These are phyloP conservation scores for Phytopythium vexans DNA, from an alignment of 352 stramenopile genomes.

Conservation along the genomic window DNA sequence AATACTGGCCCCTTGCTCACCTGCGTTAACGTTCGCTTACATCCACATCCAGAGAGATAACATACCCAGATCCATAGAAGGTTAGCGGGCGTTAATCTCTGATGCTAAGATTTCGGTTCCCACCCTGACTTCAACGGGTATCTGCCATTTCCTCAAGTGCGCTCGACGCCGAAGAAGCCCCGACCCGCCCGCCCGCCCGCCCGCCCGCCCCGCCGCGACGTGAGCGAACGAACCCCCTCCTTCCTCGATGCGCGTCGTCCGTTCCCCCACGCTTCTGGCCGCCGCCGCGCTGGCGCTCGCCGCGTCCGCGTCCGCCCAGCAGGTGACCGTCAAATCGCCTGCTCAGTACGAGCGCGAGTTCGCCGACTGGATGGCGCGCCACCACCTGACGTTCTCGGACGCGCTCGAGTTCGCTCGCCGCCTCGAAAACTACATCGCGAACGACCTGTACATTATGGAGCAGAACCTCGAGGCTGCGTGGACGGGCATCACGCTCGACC, in stretches of 20 bases:
- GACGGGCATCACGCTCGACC: constrained; percentile 82
- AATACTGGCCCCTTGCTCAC: too few species aligned
- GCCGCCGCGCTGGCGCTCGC: constrained; percentile 17
- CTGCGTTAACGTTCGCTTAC: background rate
- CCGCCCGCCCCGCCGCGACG: too few species aligned
- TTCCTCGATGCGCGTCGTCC: constrained; percentile 19
- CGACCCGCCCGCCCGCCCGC: background rate
- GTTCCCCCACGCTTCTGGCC: constrained; percentile 15
- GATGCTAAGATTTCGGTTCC: background rate
- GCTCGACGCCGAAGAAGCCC: constrained; percentile 1
- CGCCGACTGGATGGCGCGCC: constrained; percentile 50
- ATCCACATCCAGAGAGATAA: too few species aligned
- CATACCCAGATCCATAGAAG: background rate
- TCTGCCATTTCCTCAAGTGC: background rate
- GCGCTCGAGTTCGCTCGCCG: constrained; percentile 69
- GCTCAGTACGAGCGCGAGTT: constrained; percentile 75
- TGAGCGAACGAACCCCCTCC: background rate
- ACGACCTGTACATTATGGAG: constrained; percentile 86
- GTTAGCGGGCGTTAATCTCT: constrained; percentile 7
- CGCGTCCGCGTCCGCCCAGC: background rate
- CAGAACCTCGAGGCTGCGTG: constrained; percentile 75
- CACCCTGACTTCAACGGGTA: constrained; percentile 2
- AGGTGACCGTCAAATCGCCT: constrained; percentile 39
- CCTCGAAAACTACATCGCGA: constrained; percentile 77
- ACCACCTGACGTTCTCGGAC: constrained; percentile 49